phyloP scores from a whole-genome alignment of 495 filamentous ascomycete genomes.

The Daldinia caldariorum region DNA sequence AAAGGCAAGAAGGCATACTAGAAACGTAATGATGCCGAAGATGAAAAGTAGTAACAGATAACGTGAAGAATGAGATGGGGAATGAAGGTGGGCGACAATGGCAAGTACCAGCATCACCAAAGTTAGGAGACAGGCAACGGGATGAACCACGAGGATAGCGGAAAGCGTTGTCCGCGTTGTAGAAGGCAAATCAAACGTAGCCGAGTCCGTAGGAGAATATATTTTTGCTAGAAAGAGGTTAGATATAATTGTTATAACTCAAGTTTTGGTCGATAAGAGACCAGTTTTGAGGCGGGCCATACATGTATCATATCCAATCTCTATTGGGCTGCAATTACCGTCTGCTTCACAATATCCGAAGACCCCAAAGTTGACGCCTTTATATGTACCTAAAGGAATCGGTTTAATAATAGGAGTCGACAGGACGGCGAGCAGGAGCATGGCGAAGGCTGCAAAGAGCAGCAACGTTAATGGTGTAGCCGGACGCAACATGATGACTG shows the following conservation, averaged over 20 bases:
- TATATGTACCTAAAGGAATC: constrained; percentile 82
- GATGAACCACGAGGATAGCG: constrained; percentile 90
- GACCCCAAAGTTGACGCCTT: constrained; percentile 85
- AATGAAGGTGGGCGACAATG: constrained; percentile 84
- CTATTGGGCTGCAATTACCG: constrained; percentile 70
- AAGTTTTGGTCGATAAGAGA: not conserved
- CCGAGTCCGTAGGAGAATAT: constrained; percentile 49
- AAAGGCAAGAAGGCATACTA: constrained; percentile 88
- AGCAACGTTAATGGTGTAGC: constrained; percentile 91
- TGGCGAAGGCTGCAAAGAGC: constrained; percentile 83
- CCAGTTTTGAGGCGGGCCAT: constrained; percentile 50
- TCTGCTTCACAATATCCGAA: constrained; percentile 82
- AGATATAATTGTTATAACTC: constrained; percentile 28
- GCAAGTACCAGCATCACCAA: constrained; percentile 85
- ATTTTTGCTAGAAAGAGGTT: constrained; percentile 53
- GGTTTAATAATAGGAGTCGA: constrained; percentile 91
- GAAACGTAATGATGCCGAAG: constrained; percentile 81
- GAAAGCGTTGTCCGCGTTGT: constrained; percentile 85
- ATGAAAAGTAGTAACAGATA: constrained; percentile 88
- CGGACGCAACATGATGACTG: constrained; percentile 74
- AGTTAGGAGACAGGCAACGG: constrained; percentile 86
- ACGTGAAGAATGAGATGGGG: constrained; percentile 89
- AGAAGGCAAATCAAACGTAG: constrained; percentile 78
- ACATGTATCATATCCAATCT: constrained; percentile 89
- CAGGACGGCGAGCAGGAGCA: constrained; percentile 86